A percentile compares a stretch with the other conserved stretches of the same genome.
phyloP scores from a whole-genome alignment of 179 eudicot genomes.

The Heliamphora pulchella region DNA sequence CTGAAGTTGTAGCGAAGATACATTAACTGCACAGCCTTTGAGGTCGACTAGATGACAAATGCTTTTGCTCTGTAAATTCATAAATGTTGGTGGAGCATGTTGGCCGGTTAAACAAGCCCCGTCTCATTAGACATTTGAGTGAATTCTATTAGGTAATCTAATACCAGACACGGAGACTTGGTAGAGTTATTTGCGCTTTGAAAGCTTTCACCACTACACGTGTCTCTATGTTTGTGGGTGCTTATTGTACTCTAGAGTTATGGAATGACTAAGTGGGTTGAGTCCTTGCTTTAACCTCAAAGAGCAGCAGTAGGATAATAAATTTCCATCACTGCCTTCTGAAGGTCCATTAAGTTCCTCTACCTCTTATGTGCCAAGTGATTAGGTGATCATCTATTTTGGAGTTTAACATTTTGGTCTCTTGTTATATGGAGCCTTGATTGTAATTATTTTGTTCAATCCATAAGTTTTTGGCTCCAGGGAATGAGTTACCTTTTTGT shows the following conservation, averaged over 20 bases:
- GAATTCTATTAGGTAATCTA: not conserved
- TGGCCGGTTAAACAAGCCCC: not conserved
- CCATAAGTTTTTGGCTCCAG: not conserved
- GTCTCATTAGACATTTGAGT: not conserved
- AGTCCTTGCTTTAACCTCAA: no score
- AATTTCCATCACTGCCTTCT: not conserved
- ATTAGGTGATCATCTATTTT: not conserved
- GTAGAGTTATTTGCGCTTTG: not conserved
- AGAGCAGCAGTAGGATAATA: not conserved
- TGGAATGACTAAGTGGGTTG: not conserved
- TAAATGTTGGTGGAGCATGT: not conserved
- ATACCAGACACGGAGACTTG: not conserved
- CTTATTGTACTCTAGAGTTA: not conserved
- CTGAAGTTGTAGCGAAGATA: not conserved
- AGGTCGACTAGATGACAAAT: slow-evolving; percentile 4
- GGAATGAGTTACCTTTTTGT: not conserved
- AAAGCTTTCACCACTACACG: not conserved
- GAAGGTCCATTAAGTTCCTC: not conserved
- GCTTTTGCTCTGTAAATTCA: not conserved
- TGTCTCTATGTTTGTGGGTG: not conserved
- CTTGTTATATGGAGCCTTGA: not conserved
- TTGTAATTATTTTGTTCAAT: not conserved
- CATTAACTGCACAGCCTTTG: not conserved
- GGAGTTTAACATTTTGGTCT: not conserved
- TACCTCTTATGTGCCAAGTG: not conserved